Evolutionary conservation across 2,329 filamentous ascomycete species (phyloP), one percentile per base, ranked within the genome.

Genomic region (Laburnicola sp.): DNA sequence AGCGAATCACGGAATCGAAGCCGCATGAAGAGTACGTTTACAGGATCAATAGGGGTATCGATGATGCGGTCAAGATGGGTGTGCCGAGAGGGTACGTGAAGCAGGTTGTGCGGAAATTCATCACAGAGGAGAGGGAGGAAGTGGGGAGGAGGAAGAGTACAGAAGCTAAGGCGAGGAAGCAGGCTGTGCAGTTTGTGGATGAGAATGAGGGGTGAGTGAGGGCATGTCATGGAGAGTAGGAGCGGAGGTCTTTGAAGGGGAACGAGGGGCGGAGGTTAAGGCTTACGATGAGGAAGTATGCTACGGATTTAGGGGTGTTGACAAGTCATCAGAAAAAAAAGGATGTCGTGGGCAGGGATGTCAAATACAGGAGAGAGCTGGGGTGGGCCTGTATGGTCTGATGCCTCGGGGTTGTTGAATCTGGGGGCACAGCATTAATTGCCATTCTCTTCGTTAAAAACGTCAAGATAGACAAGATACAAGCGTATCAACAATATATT

Each of bases 21-120:
- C 80, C 83, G 2, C 71, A 72, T 60, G 60, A 75, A 2, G 86
- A 88, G 73, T 88, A 88, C 62, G 70, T 88, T 6, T 75, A 70
- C 37, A 70, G 85, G 26, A 87, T 89, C 82, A 86, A 87, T 65
- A 70, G 68, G 56, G 86, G 83, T 1, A 83, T 88, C 26, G 58
- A 71, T 28, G 85, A 89, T 72, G 85, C 82, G 25, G 54, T 82
- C 11, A 63, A 62, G 53, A 71, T 77, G 56, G 82, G 82, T 0
- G 67, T 88, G 63, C 82, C 84, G 28, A 54, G 68, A 60, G 61
- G 51, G 34, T 88, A 87, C 70, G 82, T 85, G 4, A 67, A 80
- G 2, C 54, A 64, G 27, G 78, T 83, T 4, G 74, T 87, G 74
- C 75, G 83, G 65, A 71, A 61, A 54, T 86, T 72, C 58, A 78